Conservation (phyloP, 2,329 filamentous ascomycete species). For the Beauveria medogensis region DNA sequence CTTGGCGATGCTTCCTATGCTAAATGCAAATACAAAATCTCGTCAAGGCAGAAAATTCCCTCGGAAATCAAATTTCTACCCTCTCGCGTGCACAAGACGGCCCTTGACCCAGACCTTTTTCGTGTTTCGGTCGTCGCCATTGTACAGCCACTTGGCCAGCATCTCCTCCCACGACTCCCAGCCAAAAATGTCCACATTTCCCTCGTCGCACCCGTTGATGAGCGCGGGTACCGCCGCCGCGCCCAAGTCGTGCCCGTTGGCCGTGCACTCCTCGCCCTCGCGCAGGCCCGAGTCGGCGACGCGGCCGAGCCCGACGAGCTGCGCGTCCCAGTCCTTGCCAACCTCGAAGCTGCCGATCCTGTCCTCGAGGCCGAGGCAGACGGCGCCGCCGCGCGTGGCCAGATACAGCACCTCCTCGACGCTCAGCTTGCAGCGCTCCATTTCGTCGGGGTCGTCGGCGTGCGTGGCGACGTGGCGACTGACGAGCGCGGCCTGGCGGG, state of each 20-base stretch:
- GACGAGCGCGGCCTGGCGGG: conserved; percentile 70
- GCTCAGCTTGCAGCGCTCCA: conserved; percentile 57
- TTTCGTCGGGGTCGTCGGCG: conserved; percentile 18
- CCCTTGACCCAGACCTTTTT: conserved; percentile 84
- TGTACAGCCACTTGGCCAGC: conserved; percentile 91
- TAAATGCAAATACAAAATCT: background rate
- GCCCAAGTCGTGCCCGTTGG: conserved; percentile 1
- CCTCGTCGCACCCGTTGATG: conserved; percentile 29
- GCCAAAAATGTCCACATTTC: conserved; percentile 81
- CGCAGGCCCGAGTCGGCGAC: conserved; percentile 35
- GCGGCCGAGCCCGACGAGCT: conserved; percentile 60
- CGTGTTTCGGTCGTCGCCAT: conserved; percentile 88
- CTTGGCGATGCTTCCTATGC: background rate
- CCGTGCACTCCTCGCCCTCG: conserved; percentile 16
- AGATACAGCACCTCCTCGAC: conserved; percentile 82
- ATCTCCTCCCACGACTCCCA: conserved; percentile 83
- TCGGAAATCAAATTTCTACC: background rate
- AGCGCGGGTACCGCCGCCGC: conserved; percentile 13
- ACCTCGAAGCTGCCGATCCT: conserved; percentile 74
- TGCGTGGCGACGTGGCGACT: conserved; percentile 55
- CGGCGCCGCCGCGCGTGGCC: conserved; percentile 79
- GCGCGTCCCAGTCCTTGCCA: conserved; percentile 86
- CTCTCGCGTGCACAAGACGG: conserved; percentile 60
- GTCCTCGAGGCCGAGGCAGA: conserved; percentile 64
- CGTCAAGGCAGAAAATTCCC: background rate